A percentile compares a stretch with the other conserved stretches of the same genome.
Conservation (phyloP, 176 grass and related monocot species). For the Raddia distichophylla region DNA sequence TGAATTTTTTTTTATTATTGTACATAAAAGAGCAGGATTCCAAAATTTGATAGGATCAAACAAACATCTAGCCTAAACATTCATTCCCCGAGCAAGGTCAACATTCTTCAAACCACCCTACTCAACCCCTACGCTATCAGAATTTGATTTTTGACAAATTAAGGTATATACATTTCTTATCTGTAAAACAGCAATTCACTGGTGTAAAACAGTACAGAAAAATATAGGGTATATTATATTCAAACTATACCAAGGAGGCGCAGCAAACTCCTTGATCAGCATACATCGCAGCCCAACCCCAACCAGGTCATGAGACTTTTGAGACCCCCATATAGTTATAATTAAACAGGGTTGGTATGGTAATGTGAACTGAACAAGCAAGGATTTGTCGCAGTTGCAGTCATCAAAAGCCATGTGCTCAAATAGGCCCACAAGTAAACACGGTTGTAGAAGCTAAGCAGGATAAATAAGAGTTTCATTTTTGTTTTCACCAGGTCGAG, state of each 20-base stretch:
- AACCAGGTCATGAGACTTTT: background rate
- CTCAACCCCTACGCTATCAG: background rate
- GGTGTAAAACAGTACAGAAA: background rate
- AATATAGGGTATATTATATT: no score
- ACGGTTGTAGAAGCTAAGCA: background rate
- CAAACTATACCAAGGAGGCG: background rate
- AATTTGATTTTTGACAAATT: constrained; percentile 1
- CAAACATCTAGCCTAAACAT: background rate
- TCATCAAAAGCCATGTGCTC: background rate
- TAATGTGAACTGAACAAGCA: background rate
- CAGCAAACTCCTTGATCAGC: background rate
- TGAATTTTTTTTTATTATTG: background rate
- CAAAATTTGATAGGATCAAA: background rate
- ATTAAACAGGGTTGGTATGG: background rate
- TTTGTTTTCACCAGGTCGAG: background rate
- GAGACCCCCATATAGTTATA: background rate
- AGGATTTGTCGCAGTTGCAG: background rate
- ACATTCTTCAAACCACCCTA: background rate
- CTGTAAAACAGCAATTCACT: background rate
- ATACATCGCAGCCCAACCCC: background rate
- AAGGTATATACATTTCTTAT: background rate
- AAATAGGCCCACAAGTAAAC: background rate
- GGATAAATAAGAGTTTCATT: background rate
- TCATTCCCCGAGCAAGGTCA: background rate
- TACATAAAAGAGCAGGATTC: background rate